phyloP scores from a whole-genome alignment of 2,329 filamentous ascomycete genomes.

The Gnomoniopsis sp. region DNA sequence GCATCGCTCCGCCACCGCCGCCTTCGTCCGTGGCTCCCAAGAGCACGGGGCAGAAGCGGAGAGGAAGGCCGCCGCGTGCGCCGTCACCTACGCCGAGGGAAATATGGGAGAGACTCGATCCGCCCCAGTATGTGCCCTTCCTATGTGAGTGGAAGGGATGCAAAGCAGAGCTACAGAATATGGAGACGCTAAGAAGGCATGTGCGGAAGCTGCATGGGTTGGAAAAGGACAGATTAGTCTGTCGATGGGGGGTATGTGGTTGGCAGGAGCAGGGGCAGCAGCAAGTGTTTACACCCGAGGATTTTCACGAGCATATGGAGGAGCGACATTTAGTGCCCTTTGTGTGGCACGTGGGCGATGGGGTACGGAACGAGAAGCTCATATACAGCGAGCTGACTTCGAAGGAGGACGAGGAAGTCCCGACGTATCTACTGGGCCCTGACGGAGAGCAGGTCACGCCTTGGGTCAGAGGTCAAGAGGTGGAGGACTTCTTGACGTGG shows the following conservation, averaged over 20 bases:
- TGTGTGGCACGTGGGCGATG: constrained; percentile 59
- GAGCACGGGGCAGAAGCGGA: constrained; percentile 19
- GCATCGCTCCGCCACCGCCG: background rate
- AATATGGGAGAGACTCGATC: constrained; percentile 24
- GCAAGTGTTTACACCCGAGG: constrained; percentile 19
- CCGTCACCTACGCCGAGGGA: constrained; percentile 15
- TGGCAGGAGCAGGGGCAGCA: background rate
- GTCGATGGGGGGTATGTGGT: constrained; percentile 41
- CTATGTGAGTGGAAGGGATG: constrained; percentile 59
- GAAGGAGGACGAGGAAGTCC: constrained; percentile 26
- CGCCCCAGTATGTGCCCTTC: constrained; percentile 47
- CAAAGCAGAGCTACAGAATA: constrained; percentile 58
- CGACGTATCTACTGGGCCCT: constrained; percentile 49
- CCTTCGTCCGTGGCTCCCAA: background rate
- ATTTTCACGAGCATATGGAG: constrained; percentile 51
- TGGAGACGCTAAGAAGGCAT: constrained; percentile 56
- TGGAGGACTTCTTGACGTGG: constrained; percentile 46
- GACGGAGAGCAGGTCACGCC: constrained; percentile 57
- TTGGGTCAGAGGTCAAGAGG: constrained; percentile 46
- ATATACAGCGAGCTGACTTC: background rate
- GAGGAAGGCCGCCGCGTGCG: constrained; percentile 24
- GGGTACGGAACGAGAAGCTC: constrained; percentile 41
- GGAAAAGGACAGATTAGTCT: constrained; percentile 22
- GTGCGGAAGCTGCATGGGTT: constrained; percentile 47
- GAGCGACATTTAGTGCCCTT: constrained; percentile 49